These are phyloP conservation scores for Fusarium nygamai DNA, from an alignment of 2,329 filamentous ascomycete species.

Conservation along the genomic window DNA sequence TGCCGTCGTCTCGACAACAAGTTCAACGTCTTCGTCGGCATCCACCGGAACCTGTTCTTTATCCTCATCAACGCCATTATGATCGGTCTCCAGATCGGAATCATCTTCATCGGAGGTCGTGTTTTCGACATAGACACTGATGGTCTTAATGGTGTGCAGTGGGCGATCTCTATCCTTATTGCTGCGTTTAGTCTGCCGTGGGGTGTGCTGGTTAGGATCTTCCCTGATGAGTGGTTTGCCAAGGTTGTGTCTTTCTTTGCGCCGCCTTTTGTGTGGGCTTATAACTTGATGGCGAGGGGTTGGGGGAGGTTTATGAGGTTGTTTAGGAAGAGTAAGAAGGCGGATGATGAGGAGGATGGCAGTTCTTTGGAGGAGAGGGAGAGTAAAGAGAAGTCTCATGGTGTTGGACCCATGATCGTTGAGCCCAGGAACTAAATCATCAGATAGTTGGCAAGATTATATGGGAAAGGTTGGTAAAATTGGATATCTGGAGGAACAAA, in stretches of 20 bases:
- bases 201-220: constrained; percentile 6
- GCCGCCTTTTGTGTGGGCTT: constrained; percentile 5
- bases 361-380: background rate
- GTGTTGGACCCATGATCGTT: background rate
- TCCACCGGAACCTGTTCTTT: constrained; percentile 88
- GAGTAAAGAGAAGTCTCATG: background rate
- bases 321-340: constrained; percentile 1
- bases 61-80: constrained; percentile 85
- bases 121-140: constrained; percentile 77
- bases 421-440: background rate
- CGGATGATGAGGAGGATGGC: background rate
- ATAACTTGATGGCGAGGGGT: background rate
- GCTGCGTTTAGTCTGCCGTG: constrained; percentile 13
- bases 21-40: constrained; percentile 94
- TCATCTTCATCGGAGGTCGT: constrained; percentile 83
- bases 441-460: background rate
- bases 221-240: constrained; percentile 21
- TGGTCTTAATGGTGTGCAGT: constrained; percentile 76
- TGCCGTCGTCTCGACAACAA: constrained; percentile 93
- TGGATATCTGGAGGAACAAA: background rate
- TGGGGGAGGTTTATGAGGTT: background rate
- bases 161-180: constrained; percentile 82
- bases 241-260: constrained; percentile 3
- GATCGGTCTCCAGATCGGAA: constrained; percentile 88
- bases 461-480: background rate